Conservation (phyloP, 176 grass and related monocot genomes). For the Avena eriantha region DNA sequence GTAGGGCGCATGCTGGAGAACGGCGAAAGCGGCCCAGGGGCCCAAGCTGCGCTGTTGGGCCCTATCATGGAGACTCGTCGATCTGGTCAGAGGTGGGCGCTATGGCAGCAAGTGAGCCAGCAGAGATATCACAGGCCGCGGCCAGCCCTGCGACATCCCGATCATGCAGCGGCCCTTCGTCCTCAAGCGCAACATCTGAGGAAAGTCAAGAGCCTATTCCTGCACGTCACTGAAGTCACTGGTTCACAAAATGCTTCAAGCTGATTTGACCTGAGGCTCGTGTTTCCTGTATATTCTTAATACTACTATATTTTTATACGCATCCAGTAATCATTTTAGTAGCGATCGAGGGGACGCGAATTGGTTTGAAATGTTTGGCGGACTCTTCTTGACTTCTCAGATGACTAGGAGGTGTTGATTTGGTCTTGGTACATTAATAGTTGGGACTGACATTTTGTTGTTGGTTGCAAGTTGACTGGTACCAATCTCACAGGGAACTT, state of each 20-base stretch:
- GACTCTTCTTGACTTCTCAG: not conserved
- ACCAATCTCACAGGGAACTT: conserved; percentile 8
- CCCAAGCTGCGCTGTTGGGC: too few relatives aligned
- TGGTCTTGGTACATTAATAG: not conserved
- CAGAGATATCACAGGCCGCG: too few relatives aligned
- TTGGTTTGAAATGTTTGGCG: conserved; percentile 3
- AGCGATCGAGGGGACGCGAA: not conserved
- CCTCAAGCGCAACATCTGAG: too few relatives aligned
- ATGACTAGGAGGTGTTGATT: conserved; percentile 13
- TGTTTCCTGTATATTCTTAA: not conserved
- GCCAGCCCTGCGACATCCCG: too few relatives aligned
- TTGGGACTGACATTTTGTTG: not conserved
- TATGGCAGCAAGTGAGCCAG: too few relatives aligned
- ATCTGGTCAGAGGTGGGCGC: too few relatives aligned
- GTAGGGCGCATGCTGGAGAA: too few relatives aligned
- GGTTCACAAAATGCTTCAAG: conserved; percentile 11
- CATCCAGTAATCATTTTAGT: not conserved
- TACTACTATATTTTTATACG: not conserved
- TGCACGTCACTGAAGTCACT: conserved; percentile 32
- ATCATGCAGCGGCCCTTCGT: too few relatives aligned
- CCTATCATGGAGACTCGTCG: too few relatives aligned
- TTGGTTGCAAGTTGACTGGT: conserved; percentile 15
- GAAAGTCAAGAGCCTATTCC: not conserved
- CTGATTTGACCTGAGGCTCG: not conserved
- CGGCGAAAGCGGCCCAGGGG: too few relatives aligned